These are phyloP conservation scores for Multifurca ochricompacta DNA, from an alignment of 768 basidiomycete genomes.

Conservation along the genomic window DNA sequence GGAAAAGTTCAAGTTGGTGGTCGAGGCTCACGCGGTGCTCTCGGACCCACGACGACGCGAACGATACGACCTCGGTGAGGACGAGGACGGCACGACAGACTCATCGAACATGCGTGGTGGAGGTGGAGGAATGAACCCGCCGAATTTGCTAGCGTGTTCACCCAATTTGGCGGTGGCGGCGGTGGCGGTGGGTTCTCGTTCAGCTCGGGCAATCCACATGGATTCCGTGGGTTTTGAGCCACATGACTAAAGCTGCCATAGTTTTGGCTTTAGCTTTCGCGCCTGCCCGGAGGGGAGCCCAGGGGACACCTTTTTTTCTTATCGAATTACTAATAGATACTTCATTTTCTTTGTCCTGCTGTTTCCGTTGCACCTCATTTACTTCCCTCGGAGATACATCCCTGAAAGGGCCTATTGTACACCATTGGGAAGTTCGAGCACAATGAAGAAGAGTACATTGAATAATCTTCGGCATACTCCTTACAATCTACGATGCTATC, in stretches of 20 bases:
- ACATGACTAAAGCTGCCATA: background rate
- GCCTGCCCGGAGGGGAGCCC: background rate
- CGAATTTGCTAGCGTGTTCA: slow-evolving; percentile 20
- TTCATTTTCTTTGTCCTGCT: background rate
- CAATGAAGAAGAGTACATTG: slow-evolving; percentile 3
- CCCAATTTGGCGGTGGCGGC: slow-evolving; percentile 12
- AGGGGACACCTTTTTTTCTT: background rate
- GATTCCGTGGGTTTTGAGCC: slow-evolving; percentile 11
- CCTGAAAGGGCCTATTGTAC: background rate
- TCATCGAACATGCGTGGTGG: slow-evolving; percentile 21
- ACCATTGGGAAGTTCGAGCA: background rate
- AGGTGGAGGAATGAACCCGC: slow-evolving; percentile 33
- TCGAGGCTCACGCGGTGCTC: slow-evolving; percentile 74
- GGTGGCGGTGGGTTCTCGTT: slow-evolving; percentile 6
- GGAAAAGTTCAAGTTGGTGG: slow-evolving; percentile 90
- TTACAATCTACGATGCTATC: slow-evolving; percentile 15
- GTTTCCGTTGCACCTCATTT: background rate
- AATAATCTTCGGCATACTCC: background rate
- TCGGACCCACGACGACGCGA: slow-evolving; percentile 66
- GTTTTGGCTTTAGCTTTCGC: background rate
- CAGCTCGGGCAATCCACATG: background rate
- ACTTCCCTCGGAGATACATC: background rate
- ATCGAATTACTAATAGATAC: background rate
- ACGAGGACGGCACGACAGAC: slow-evolving; percentile 59
- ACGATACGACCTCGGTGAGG: slow-evolving; percentile 77